These are phyloP conservation scores for Pluteus cervinus DNA, from an alignment of 768 basidiomycete species.

Conservation along the genomic window DNA sequence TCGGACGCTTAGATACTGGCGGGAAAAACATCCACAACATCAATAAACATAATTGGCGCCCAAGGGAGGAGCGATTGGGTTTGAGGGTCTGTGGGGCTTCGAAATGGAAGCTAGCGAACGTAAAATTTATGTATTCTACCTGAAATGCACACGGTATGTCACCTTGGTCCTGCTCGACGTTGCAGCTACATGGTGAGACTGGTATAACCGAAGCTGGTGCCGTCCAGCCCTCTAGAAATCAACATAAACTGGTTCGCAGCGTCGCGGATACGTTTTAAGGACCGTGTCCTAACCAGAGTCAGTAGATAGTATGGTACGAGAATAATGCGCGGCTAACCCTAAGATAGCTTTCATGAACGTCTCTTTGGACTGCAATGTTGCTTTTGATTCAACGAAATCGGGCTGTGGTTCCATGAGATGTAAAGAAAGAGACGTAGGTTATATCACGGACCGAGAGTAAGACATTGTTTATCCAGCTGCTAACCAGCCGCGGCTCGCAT, in stretches of 20 bases:
- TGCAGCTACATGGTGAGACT: constrained; percentile 59
- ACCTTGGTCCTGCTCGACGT: no score
- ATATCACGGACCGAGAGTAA: constrained; percentile 49
- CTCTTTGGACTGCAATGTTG: constrained; percentile 69
- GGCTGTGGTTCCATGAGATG: neutral
- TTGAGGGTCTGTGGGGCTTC: no score
- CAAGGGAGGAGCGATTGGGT: no score
- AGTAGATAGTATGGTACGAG: neutral
- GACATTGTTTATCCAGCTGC: constrained; percentile 69
- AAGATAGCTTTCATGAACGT: constrained; percentile 68
- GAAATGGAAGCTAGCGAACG: no score
- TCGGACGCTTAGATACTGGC: no score
- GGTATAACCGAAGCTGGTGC: constrained; percentile 81
- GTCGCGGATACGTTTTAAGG: constrained; percentile 67
- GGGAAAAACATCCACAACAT: no score
- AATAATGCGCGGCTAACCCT: constrained; percentile 33
- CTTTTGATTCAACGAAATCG: constrained; percentile 69
- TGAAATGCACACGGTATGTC: no score
- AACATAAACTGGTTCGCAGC: constrained; percentile 86
- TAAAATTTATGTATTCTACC: no score
- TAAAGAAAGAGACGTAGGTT: neutral
- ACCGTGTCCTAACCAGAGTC: constrained; percentile 48
- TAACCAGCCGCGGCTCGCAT: constrained; percentile 24
- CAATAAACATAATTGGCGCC: no score
- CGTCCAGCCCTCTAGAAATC: constrained; percentile 78